A percentile compares a stretch with the other conserved stretches of the same genome.
Conservation (phyloP, 805 yeast genomes). For the Wickerhamomyces canadensis region DNA sequence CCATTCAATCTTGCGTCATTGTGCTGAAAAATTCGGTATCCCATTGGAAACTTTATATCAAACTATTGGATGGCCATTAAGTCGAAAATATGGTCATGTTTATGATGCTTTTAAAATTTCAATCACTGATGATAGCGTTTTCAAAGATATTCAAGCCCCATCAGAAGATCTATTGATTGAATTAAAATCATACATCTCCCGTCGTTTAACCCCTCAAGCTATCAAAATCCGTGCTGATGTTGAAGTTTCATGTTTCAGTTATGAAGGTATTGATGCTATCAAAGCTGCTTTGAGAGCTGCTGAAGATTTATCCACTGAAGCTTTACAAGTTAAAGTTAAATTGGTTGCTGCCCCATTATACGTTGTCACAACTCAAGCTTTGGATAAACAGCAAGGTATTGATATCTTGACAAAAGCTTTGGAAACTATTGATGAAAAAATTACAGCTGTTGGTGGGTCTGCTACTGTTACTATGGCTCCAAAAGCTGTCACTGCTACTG, state of each 20-base stretch:
- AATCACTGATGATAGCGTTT: slow-evolving; percentile 81
- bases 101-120: slow-evolving; percentile 96
- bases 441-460: slow-evolving; percentile 72
- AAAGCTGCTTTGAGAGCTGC: slow-evolving; percentile 84
- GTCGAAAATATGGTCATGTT: slow-evolving; percentile 93
- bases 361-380: slow-evolving; percentile 86
- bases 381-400: slow-evolving; percentile 88
- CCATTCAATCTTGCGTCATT: slow-evolving; percentile 96
- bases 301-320: slow-evolving; percentile 76
- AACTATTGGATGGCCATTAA: slow-evolving; percentile 95
- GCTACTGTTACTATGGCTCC: slow-evolving; percentile 97
- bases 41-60: slow-evolving; percentile 83
- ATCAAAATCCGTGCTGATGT: slow-evolving; percentile 98
- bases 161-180: slow-evolving; percentile 73
- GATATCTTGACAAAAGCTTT: slow-evolving; percentile 76
- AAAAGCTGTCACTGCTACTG: slow-evolving; percentile 97
- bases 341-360: slow-evolving; percentile 97
- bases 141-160: slow-evolving; percentile 73
- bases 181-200: slow-evolving; percentile 77
- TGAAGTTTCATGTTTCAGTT: slow-evolving; percentile 93
- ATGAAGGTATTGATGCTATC: slow-evolving; percentile 97
- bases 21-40: slow-evolving; percentile 92
- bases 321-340: slow-evolving; percentile 85
- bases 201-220: slow-evolving; percentile 97
- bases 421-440: slow-evolving; percentile 63